These are phyloP conservation scores for Phaeodactylum tricornutum DNA, from an alignment of 108 stramenopile species.

Conservation along the genomic window DNA sequence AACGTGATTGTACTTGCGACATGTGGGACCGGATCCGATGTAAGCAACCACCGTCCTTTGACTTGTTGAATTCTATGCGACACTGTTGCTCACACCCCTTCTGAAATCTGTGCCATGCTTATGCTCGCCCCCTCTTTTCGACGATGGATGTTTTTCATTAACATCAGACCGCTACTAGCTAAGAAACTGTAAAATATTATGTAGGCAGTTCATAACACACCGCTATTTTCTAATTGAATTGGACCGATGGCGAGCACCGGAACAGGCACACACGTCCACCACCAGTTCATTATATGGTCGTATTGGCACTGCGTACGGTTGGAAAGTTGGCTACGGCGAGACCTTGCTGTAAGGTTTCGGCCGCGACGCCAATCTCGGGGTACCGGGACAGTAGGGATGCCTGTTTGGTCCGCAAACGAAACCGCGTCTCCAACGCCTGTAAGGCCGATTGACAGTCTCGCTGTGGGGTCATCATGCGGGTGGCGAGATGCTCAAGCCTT, in stretches of 20 bases:
- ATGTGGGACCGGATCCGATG: constrained; percentile 63
- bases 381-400: background rate
- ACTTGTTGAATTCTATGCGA: too few relatives aligned
- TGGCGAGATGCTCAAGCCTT: background rate
- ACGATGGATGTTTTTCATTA: too few relatives aligned
- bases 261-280: background rate
- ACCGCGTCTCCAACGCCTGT: background rate
- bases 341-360: background rate
- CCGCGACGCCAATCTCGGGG: background rate
- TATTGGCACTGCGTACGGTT: background rate
- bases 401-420: background rate
- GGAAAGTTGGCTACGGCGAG: background rate
- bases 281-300: background rate
- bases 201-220: background rate
- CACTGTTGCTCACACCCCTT: too few relatives aligned
- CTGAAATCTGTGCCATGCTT: too few relatives aligned
- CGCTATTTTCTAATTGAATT: background rate
- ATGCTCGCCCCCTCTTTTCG: too few relatives aligned
- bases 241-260: background rate
- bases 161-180: too few relatives aligned
- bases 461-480: background rate
- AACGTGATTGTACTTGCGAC: constrained; percentile 62
- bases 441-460: background rate
- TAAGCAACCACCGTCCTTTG: too few relatives aligned
- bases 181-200: background rate